Evolutionary conservation across 352 stramenopile species (phyloP).

Genomic region (Pythium chondricola): DNA sequence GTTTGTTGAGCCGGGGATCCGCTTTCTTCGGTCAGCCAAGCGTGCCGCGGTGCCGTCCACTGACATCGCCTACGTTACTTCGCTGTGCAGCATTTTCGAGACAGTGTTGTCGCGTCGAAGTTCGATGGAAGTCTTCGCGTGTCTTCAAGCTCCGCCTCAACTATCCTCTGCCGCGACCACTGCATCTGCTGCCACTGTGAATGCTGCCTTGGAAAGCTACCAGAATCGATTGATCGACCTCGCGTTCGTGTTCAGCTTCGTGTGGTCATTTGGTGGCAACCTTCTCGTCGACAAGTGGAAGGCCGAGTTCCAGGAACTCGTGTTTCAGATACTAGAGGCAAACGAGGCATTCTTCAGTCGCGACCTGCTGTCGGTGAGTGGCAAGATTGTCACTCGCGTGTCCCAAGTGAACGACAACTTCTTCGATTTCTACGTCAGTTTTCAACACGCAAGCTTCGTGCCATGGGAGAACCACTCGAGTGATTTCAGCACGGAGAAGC

Average conservation of each 20-base stretch:
- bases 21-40: conserved; percentile 30
- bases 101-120: conserved; percentile 35
- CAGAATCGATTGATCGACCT: conserved; percentile 53
- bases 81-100: conserved; percentile 57
- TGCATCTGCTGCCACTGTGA: conserved; percentile 15
- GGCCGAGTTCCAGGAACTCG: conserved; percentile 46
- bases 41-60: conserved; percentile 42
- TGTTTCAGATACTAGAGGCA: conserved; percentile 27
- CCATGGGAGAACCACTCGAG: conserved; percentile 35
- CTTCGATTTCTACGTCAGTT: conserved; percentile 68
- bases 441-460: conserved; percentile 52
- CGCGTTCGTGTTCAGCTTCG: conserved; percentile 63
- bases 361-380: conserved; percentile 44
- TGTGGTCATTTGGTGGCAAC: conserved; percentile 70
- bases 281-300: conserved; percentile 25
- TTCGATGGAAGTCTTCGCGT: conserved; percentile 31
- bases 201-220: conserved; percentile 31
- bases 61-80: conserved; percentile 41
- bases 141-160: conserved; percentile 1
- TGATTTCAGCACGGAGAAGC: background rate
- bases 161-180: conserved; percentile 11
- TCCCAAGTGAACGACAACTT: conserved; percentile 47
- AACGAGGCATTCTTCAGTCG: conserved; percentile 45
- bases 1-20: conserved; percentile 46
- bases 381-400: conserved; percentile 43